phyloP scores from a whole-genome alignment of 495 filamentous ascomycete species.

The Penicillium canescens region DNA sequence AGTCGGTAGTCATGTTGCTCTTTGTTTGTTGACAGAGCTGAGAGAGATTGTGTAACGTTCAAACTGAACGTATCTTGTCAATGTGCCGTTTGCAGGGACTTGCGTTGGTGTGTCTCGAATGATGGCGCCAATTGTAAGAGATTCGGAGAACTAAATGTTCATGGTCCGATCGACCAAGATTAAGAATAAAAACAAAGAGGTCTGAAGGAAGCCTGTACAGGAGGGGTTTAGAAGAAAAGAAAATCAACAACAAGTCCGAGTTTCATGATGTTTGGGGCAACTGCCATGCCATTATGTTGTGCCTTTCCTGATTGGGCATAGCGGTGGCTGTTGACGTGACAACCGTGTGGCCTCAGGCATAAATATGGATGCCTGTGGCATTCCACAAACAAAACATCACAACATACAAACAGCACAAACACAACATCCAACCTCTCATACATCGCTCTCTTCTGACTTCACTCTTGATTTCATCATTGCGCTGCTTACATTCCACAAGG shows the following conservation, averaged over 20 bases:
- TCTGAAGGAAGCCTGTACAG: slow-evolving; percentile 11
- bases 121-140: slow-evolving; percentile 6
- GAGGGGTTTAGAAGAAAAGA: slow-evolving; percentile 21
- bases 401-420: slow-evolving; percentile 2
- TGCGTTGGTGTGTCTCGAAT: slow-evolving; percentile 6
- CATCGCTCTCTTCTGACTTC: too few relatives aligned
- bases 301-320: slow-evolving; percentile 34
- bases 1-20: slow-evolving; percentile 36
- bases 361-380: slow-evolving; percentile 11
- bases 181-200: slow-evolving; percentile 11
- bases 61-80: background rate
- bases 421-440: background rate
- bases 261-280: slow-evolving; percentile 39
- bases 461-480: too few relatives aligned
- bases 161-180: slow-evolving; percentile 21
- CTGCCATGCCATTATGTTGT: slow-evolving; percentile 49
- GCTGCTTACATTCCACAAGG: too few relatives aligned
- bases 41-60: slow-evolving; percentile 6
- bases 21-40: slow-evolving; percentile 12
- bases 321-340: slow-evolving; percentile 42
- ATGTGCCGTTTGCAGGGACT: background rate
- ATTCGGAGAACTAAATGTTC: slow-evolving; percentile 19
- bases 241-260: slow-evolving; percentile 29
- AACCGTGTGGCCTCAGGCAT: slow-evolving; percentile 32
- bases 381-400: slow-evolving; percentile 15